A percentile compares a stretch with the other conserved stretches of the same genome.
phyloP scores from a whole-genome alignment of 176 grass and related monocot species.

The Triticum dicoccoides region DNA sequence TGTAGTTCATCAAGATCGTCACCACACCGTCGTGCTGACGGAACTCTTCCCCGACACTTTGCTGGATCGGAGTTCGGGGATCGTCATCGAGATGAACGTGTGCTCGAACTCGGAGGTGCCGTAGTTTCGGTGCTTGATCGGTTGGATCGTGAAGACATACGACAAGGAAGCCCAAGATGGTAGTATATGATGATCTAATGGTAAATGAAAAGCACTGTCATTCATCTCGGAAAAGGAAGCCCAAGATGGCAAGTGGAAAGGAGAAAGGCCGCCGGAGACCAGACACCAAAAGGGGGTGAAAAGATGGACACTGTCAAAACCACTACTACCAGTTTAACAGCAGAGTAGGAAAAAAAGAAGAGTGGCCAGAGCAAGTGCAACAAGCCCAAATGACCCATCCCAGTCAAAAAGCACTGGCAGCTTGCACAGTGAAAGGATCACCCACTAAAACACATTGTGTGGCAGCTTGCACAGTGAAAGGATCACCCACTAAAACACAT shows the following conservation, averaged over 20 bases:
- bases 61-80: too few relatives aligned
- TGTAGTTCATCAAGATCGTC: too few relatives aligned
- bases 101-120: too few relatives aligned
- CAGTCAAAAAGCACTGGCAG: conserved; percentile 21
- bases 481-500: conserved; percentile 12
- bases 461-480: conserved; percentile 29
- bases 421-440: conserved; percentile 36
- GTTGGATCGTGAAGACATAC: too few relatives aligned
- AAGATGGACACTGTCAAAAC: conserved; percentile 13
- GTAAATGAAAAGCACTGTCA: background rate
- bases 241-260: conserved; percentile 12
- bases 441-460: background rate
- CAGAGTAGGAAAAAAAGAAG: background rate
- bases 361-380: conserved; percentile 5
- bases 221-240: conserved; percentile 12
- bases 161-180: too few relatives aligned
- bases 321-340: conserved; percentile 17
- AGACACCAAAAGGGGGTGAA: conserved; percentile 6
- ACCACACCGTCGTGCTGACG: too few relatives aligned
- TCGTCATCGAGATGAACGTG: too few relatives aligned
- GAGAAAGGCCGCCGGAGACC: background rate
- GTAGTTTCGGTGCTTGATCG: too few relatives aligned
- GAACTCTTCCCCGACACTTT: too few relatives aligned
- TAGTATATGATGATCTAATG: conserved; percentile 2
- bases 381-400: conserved; percentile 23